Conservation (phyloP, 2,329 filamentous ascomycete species). For the Bipolaris victoriae region DNA sequence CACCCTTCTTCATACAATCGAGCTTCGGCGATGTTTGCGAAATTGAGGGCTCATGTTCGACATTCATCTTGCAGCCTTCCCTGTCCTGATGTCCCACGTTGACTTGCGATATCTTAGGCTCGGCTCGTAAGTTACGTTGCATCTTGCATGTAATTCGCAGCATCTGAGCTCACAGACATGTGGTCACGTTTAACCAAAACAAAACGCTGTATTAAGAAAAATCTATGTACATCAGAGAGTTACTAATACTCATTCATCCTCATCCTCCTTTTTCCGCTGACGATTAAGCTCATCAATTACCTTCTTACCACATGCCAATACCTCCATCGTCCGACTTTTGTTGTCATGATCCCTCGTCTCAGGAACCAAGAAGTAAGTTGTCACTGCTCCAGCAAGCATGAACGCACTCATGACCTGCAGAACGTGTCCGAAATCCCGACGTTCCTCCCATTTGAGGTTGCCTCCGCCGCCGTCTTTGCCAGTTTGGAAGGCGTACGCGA, state of each 20-base stretch:
- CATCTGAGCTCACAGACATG: not conserved
- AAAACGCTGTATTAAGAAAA: not conserved
- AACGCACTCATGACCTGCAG: slow-evolving; percentile 45
- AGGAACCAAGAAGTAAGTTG: slow-evolving; percentile 41
- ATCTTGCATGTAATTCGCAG: not conserved
- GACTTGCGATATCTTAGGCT: too few species aligned
- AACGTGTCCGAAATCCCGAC: slow-evolving; percentile 39
- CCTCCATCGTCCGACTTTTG: slow-evolving; percentile 41
- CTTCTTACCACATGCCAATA: slow-evolving; percentile 39
- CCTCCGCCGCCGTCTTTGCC: slow-evolving; percentile 7
- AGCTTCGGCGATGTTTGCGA: too few species aligned
- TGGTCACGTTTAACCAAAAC: not conserved
- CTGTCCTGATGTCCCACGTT: too few species aligned
- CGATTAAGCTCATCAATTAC: slow-evolving; percentile 41
- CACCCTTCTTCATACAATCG: too few species aligned
- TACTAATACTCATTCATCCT: slow-evolving; percentile 18
- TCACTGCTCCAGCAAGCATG: slow-evolving; percentile 42
- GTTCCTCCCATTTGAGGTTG: slow-evolving; percentile 29
- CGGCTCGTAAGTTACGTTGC: not conserved
- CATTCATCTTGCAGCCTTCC: too few species aligned
- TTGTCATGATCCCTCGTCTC: slow-evolving; percentile 44
- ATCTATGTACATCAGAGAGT: not conserved
- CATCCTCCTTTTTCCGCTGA: slow-evolving; percentile 32
- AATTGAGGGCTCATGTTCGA: too few species aligned
- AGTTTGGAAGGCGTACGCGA: slow-evolving; percentile 41